phyloP scores from a whole-genome alignment of 768 basidiomycete species.

The Butyriboletus loyo region DNA sequence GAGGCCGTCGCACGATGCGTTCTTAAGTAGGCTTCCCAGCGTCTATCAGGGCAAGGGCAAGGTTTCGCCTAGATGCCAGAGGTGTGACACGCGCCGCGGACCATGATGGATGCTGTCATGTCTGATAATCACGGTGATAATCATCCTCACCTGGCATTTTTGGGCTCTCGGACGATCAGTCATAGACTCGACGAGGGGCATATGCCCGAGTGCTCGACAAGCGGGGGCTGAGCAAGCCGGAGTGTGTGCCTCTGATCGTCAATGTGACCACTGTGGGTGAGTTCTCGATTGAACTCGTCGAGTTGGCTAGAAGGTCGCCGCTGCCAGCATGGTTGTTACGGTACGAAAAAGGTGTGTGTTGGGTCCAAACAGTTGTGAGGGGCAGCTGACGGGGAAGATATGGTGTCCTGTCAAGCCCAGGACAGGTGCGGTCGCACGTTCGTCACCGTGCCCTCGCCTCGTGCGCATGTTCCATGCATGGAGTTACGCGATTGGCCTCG shows the following conservation, averaged over 20 bases:
- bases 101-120: not conserved
- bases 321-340: not conserved
- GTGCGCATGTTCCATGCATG: slow-evolving; percentile 3
- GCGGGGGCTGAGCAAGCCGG: too few species aligned
- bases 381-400: not conserved
- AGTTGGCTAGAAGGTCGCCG: not conserved
- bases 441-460: not conserved
- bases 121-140: not conserved
- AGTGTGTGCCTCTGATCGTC: too few species aligned
- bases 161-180: too few species aligned
- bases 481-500: slow-evolving; percentile 3
- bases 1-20: not conserved
- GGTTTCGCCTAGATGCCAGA: not conserved
- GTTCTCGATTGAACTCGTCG: not conserved
- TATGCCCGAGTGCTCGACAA: not conserved
- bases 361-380: not conserved
- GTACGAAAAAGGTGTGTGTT: not conserved
- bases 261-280: too few species aligned
- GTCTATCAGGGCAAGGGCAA: not conserved
- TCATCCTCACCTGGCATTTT: not conserved
- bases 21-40: slow-evolving; percentile 2
- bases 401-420: not conserved
- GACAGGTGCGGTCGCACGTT: slow-evolving; percentile 6
- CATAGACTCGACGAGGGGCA: not conserved
- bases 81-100: not conserved